Evolutionary conservation across 306 rosid species (phyloP), one percentile per base, ranked within the genome.

Genomic region (Dalbergia cochinchinensis): DNA sequence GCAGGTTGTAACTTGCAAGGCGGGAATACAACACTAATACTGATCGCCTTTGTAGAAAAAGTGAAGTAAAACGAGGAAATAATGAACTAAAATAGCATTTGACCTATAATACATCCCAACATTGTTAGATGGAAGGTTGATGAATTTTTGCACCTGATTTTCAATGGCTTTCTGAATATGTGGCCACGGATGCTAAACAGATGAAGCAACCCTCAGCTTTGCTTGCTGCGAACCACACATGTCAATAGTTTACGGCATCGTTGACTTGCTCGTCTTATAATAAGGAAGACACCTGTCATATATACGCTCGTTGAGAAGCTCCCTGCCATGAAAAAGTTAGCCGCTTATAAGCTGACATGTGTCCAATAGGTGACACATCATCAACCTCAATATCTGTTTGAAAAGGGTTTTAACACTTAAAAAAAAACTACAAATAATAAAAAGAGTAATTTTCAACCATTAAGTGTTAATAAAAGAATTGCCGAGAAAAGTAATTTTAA

Each of bases 51-150:
- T 3, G 47, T 20, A 57, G 76, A 71, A 71, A 80, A 79, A 22
- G 48, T 44, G 66, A 83, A 79, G 10, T 67, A 7, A 5, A n/a
- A 35, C 33, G 10, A 18, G 50, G 74, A 70, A 54, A 83, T 69
- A 71, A 65, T 47, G 67, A 66, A 78, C 33, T 65, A 51, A 79
- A 68, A 79, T 19, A 73, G 4, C 51, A 74, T 84, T 74, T 84
- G 87, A 84, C 84, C 69, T 74, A 7, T 51, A 73, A 80, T 70
- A 26, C 2, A 26, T 66, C 69, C 51, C 58, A 26, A 45, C 72
- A 61, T 5, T 82, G 93, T 90, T 94, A 94, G 98, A 94, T 92
- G 80, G 73, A 83, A 53, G 69, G 91, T 91, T 80, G 98, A 89
- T 92, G 93, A 77, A 81, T 79, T 61, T 74, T 65, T 42, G 83